Base-by-base conservation (phyloP, 2,329 filamentous ascomycete species). In the Herpotrichia juniperi region DNA sequence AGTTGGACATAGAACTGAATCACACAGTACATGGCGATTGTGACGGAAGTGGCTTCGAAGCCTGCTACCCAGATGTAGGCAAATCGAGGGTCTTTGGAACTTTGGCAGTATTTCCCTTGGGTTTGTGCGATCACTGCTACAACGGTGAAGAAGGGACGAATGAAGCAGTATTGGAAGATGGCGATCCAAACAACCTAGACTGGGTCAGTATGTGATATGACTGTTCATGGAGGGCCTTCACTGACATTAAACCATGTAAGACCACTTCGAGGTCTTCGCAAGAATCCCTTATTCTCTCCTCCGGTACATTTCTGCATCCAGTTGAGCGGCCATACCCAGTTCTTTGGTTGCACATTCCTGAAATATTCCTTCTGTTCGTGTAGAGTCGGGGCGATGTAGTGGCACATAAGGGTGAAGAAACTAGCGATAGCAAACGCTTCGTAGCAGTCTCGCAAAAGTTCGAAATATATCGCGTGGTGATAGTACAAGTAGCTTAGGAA, bases 1-100 rank as follows among this genome's bases (percentile, higher is more conserved):
- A 94, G 79, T 72, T 96, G 90, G 25, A 89, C 72, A 72, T 96
- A 96, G 72, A 94, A 94, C 64, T 96, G 91, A 57, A 96, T 87
- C 37, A 96, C 75, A 69, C 89, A 93, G 76, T 90, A 94, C 89
- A 96, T 96, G 53, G 92, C 91, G 51, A 96, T 83, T 0, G 87
- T 85, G 32, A 96, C 90, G 2, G 89, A 87, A 19, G 84, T 57
- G 61, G 83, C 85, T 69, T 94, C 87, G 60, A 96, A 83, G 2
- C 82, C 79, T 66, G 90, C 79, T 5, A 91, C 87, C 91, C 91
- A 96, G 56, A 96, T 81, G 65, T 96, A 90, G n/a, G 85, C 85
- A 75, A 93, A 96, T 0, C 86, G 83, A 0, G 91, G 90, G 57
- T 81, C 88, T 42, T 91, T 83, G 14, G 89, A 93, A 61, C 85